Base-by-base conservation (phyloP, 2,329 filamentous ascomycete genomes). In the Zymoseptoria brevis region DNA sequence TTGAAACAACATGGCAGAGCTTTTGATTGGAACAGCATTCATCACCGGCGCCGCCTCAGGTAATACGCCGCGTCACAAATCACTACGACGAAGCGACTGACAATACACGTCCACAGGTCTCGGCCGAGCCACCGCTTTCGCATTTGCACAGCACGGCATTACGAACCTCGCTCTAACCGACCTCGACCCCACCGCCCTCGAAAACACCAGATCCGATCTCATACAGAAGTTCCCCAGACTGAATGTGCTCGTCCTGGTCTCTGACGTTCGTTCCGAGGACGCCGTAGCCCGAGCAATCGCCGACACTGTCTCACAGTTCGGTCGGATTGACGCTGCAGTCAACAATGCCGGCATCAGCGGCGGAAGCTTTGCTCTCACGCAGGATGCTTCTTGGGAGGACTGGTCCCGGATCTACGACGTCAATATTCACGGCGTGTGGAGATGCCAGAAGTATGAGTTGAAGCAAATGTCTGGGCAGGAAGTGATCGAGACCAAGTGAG, bases 311-410 rank as follows among this genome's bases (percentile, higher is more conserved):
- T 56, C 72, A 1, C 65, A 69, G 1, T 86, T 81, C 61, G 81
- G 81, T 1, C 74, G 80, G 0, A 63, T 87, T 1, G 83, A 87
- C 64, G 82, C 87, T 22, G 73, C 87, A 0, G 73, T 87, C 54
- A 87, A 87, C 67, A 84, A 83, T 61, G 84, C 87, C 1, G 85
- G 84, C 0, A 75, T 87, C 19, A 75, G 76, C 6, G 84, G 84
- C 0, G 75, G 26, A 66, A 16, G 69, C 70, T 13, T 8, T 19
- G 1, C 51, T 7, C 61, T 51, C 11, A 83, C 80, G 0, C 76
- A 81, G 57, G 74, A 82, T 58, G 66, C 76, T 49, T 69, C 72
- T 0, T 73, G 79, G 54, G 73, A 74, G 1, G 79, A 81, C 51
- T 85, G 81, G 75, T 68, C 77, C 48, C 73, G 74, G 5, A 74